Evolutionary conservation across 129 eudicot genomes (phyloP).

Genomic region (Glebionis coronaria): DNA sequence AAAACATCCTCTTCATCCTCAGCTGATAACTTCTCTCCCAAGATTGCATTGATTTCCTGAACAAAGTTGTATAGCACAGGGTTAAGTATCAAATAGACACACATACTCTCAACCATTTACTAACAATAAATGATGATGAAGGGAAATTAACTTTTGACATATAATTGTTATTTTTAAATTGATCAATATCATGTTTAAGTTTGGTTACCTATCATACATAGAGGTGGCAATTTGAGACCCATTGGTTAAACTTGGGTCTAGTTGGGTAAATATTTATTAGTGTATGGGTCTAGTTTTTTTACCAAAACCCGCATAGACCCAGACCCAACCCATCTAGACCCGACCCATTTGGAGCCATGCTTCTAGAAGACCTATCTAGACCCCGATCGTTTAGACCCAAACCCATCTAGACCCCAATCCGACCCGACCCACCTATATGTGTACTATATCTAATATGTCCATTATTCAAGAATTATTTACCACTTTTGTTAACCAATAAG

Average conservation of each 20-base stretch:
- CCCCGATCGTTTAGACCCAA: no score
- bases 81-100: neutral
- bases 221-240: no score
- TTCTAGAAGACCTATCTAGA: no score
- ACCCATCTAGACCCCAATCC: no score
- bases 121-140: neutral
- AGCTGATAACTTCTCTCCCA: constrained; percentile 91
- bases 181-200: neutral
- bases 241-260: no score
- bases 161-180: neutral
- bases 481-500: neutral
- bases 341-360: no score
- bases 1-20: constrained; percentile 93
- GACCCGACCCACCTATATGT: no score
- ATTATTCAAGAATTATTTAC: neutral
- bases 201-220: constrained; percentile 1
- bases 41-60: constrained; percentile 85
- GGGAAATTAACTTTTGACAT: neutral
- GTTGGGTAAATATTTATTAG: no score
- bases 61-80: neutral
- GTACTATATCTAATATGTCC: constrained; percentile 8
- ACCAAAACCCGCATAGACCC: no score
- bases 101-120: neutral
- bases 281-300: no score
- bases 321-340: no score